These are phyloP conservation scores for Rubus parviflorus DNA, from an alignment of 306 rosid species.

Conservation along the genomic window DNA sequence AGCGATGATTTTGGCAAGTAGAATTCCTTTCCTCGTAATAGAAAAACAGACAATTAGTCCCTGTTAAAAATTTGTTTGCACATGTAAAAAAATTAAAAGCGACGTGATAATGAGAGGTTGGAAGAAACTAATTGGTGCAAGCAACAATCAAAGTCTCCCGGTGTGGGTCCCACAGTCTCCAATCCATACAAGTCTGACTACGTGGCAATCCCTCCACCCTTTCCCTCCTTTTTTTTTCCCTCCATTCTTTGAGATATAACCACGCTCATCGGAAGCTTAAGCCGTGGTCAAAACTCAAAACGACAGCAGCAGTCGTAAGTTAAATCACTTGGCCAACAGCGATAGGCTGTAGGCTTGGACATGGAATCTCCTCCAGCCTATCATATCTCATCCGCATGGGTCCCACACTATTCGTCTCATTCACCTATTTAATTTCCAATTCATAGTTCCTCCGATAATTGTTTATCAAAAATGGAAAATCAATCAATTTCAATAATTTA, in stretches of 20 bases:
- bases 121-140: not conserved
- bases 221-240: no score
- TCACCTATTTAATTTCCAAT: not conserved
- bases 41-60: not conserved
- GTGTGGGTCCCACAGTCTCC: not conserved
- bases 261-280: not conserved
- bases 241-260: no score
- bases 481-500: not conserved
- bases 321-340: no score
- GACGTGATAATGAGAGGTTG: conserved; percentile 4
- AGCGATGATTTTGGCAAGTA: no score
- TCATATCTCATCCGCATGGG: conserved; percentile 15
- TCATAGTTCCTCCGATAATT: not conserved
- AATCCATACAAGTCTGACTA: not conserved
- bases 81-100: not conserved
- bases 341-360: not conserved
- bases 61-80: not conserved
- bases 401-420: not conserved
- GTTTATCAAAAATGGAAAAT: not conserved
- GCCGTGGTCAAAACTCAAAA: not conserved
- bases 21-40: not conserved
- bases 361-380: not conserved
- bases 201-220: conserved; percentile 17
- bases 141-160: not conserved
- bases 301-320: not conserved